Evolutionary conservation across 2,329 filamentous ascomycete genomes (phyloP).

Genomic region (Aspergillus arachidicola): DNA sequence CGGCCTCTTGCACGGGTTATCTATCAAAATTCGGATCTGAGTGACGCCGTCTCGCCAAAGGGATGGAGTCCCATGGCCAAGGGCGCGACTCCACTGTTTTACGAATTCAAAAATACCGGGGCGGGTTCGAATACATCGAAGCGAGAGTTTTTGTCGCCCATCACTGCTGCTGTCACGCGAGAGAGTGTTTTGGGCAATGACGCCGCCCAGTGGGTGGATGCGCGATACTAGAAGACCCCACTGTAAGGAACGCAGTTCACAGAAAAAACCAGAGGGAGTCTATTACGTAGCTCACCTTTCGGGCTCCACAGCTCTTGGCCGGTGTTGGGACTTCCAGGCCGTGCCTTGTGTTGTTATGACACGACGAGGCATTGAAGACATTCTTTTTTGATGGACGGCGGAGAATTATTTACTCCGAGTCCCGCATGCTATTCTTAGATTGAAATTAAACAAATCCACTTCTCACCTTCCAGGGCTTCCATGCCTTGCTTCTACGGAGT

Average conservation of each 20-base stretch:
- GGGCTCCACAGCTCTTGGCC: too few species aligned
- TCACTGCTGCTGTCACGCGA: neutral
- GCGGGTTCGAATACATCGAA: neutral
- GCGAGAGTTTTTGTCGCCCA: neutral
- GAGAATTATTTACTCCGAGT: neutral
- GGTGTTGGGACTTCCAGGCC: too few species aligned
- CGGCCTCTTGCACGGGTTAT: constrained; percentile 36
- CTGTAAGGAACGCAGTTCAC: neutral
- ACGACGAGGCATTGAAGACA: neutral
- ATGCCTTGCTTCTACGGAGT: neutral
- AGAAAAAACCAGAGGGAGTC: neutral
- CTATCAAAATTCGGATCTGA: constrained; percentile 33
- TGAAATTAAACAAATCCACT: neutral
- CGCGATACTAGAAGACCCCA: neutral
- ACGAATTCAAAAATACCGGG: constrained; percentile 24
- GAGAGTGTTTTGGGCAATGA: constrained; percentile 1
- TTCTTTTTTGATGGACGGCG: neutral
- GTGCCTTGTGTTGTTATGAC: neutral
- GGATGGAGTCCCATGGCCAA: constrained; percentile 38
- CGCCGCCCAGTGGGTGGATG: neutral
- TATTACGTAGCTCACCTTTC: too few species aligned
- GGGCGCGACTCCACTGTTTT: constrained; percentile 33
- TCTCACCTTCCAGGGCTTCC: neutral
- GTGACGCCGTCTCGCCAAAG: constrained; percentile 31
- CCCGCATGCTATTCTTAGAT: neutral